These are phyloP conservation scores for Raphanus hybrid DNA, from an alignment of 441 rosid genomes.

Conservation along the genomic window DNA sequence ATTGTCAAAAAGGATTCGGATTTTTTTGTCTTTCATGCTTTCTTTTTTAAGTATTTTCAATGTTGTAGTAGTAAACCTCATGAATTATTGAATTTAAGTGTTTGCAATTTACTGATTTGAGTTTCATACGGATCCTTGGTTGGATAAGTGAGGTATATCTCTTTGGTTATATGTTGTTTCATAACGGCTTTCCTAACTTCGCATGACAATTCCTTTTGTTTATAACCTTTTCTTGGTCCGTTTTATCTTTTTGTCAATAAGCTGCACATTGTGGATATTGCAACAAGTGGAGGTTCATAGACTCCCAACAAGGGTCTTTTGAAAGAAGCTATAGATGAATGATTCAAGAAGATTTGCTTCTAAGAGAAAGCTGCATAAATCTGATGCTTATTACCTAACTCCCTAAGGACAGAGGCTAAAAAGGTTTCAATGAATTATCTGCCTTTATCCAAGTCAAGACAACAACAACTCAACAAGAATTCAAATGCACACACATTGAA, in stretches of 20 bases:
- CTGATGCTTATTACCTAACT: neutral
- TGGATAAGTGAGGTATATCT: neutral
- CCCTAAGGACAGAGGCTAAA: neutral
- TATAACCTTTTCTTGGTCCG: no score
- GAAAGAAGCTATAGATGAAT: neutral
- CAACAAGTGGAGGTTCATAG: no score
- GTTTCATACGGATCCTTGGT: neutral
- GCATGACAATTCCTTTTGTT: no score
- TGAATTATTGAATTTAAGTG: constrained; percentile 17
- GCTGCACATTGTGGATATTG: no score
- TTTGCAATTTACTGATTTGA: neutral
- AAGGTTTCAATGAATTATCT: neutral
- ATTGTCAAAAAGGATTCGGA: constrained; percentile 18
- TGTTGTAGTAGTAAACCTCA: constrained; percentile 38
- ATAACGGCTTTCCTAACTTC: neutral
- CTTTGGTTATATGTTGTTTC: neutral
- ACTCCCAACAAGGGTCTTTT: no score
- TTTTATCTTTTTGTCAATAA: no score
- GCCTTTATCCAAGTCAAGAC: neutral
- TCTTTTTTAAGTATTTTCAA: constrained; percentile 15
- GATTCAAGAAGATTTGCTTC: neutral
- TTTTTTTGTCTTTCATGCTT: constrained; percentile 33
- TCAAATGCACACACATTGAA: neutral
- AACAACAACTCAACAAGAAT: neutral
- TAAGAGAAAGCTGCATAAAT: neutral